A percentile compares a stretch with the other conserved stretches of the same genome.
Evolutionary conservation across 2,329 filamentous ascomycete species (phyloP).

Genomic region (Sporothrix sp.): DNA sequence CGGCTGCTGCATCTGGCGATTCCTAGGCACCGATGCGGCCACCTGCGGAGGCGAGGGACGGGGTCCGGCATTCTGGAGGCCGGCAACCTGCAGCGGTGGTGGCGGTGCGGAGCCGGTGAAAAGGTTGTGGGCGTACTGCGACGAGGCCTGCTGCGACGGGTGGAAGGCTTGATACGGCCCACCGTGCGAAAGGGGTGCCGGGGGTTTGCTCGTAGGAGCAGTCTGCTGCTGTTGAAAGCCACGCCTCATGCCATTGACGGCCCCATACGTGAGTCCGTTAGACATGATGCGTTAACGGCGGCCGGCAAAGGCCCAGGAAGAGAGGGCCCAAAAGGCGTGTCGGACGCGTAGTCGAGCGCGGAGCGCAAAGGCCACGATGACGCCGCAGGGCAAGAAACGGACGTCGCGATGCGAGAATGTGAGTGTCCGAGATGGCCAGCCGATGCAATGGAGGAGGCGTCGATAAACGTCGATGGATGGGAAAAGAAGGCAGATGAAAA

Average conservation of each 20-base stretch:
- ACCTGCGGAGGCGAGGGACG: constrained; percentile 37
- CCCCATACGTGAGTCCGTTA: constrained; percentile 44
- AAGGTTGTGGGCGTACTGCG: constrained; percentile 40
- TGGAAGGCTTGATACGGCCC: constrained; percentile 41
- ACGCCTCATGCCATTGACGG: constrained; percentile 36
- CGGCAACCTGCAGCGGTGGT: constrained; percentile 38
- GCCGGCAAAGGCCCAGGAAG: not conserved
- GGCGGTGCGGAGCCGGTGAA: constrained; percentile 39
- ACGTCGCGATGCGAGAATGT: too few species aligned
- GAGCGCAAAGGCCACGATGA: too few species aligned
- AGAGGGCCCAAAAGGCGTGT: not conserved
- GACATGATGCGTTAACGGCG: constrained; percentile 22
- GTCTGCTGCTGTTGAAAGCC: constrained; percentile 29
- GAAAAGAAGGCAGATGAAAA: too few species aligned
- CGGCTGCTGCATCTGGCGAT: constrained; percentile 36
- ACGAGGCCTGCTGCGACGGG: constrained; percentile 39
- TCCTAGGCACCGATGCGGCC: constrained; percentile 37
- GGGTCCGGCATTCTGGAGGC: constrained; percentile 36
- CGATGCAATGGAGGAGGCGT: too few species aligned
- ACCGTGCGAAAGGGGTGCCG: constrained; percentile 42
- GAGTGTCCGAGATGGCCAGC: too few species aligned
- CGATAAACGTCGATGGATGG: too few species aligned
- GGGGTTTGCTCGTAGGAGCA: constrained; percentile 40
- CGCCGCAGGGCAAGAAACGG: too few species aligned
- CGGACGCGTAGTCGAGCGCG: not conserved